phyloP scores from a whole-genome alignment of 1,284 basidiomycete genomes.

The Apiotrichum laibachii region DNA sequence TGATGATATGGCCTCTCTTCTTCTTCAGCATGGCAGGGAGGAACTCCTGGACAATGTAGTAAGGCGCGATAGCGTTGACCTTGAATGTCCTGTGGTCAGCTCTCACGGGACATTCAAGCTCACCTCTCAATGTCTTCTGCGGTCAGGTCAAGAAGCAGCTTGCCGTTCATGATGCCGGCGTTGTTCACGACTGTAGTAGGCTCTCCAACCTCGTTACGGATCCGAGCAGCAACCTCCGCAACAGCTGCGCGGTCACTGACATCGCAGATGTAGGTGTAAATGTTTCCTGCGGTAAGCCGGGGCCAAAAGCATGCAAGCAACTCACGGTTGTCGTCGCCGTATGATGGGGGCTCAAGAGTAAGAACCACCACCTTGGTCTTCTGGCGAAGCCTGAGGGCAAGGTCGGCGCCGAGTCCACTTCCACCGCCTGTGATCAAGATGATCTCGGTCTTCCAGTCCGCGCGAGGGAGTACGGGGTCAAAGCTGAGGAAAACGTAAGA shows the following conservation, averaged over 20 bases:
- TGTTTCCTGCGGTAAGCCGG: constrained; percentile 55
- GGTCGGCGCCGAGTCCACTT: constrained; percentile 79
- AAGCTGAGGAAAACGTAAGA: neutral
- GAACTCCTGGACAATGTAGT: constrained; percentile 87
- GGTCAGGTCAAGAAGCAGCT: constrained; percentile 72
- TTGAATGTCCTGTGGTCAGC: constrained; percentile 70
- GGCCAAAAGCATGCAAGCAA: neutral
- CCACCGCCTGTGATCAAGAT: constrained; percentile 89
- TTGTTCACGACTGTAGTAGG: constrained; percentile 93
- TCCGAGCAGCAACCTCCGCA: constrained; percentile 63
- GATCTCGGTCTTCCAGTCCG: constrained; percentile 72
- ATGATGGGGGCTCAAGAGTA: constrained; percentile 65
- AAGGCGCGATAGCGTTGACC: constrained; percentile 84
- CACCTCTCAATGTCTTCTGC: constrained; percentile 77
- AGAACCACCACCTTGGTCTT: constrained; percentile 80
- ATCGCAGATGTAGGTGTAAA: constrained; percentile 73
- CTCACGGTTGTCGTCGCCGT: neutral
- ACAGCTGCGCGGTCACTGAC: constrained; percentile 83
- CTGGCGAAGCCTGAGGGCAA: constrained; percentile 77
- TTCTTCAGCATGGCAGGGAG: constrained; percentile 80
- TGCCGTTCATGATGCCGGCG: constrained; percentile 91
- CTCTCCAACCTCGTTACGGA: constrained; percentile 76
- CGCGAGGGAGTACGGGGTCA: neutral
- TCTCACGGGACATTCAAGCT: constrained; percentile 31
- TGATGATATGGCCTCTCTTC: constrained; percentile 81